Evolutionary conservation across 768 basidiomycete genomes (phyloP), one percentile per base, ranked within the genome.

Genomic region (Gloeopeniophorella convolvens): DNA sequence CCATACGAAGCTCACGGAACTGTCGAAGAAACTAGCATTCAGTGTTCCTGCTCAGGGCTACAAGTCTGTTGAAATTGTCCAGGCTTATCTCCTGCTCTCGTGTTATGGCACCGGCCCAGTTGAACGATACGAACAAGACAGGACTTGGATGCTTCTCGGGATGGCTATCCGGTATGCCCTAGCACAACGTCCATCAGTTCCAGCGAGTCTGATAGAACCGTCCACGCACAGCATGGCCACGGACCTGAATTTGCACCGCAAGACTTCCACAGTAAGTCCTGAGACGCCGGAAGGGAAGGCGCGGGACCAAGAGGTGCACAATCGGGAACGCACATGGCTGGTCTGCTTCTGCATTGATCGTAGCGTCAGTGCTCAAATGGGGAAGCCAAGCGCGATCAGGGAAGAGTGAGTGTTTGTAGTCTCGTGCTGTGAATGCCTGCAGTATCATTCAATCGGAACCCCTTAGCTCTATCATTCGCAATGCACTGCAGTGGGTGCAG

Each of bases 111-210:
- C 90, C 58, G 93, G 93, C 18, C 93, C 94, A 4, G 92, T 93
- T 18, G 93, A 98, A 66, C 80, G 93, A 7, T 99, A 91, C 61
- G 95, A 99, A 63, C 91, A 95, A 60, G 95, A 99, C 67, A 82
- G 85, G 59, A 97, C 94, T 0, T 98, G 92, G 90, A 64, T 91
- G 57, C 70, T 89, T 13, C 69, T 97, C 21, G 92, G 92, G 28
- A 89, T 93, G 85, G 85, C 77, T 5, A 87, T 85, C 56, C 75
- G 87, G 84, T 83, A 51, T 42, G 79, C 70, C 36, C 37, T 26
- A 10, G 21, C 20, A 32, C 40, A 11, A 44, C 28, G 33, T 10
- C 4, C 31, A 26, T 9, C 15, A 24, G 30, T 37, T 48, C 41
- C 47, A 45, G 30, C 30, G 24, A 41, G 37, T 44, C 36, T 50